phyloP scores from a whole-genome alignment of 2,329 filamentous ascomycete genomes.

The Beauveria pseudobassiana region DNA sequence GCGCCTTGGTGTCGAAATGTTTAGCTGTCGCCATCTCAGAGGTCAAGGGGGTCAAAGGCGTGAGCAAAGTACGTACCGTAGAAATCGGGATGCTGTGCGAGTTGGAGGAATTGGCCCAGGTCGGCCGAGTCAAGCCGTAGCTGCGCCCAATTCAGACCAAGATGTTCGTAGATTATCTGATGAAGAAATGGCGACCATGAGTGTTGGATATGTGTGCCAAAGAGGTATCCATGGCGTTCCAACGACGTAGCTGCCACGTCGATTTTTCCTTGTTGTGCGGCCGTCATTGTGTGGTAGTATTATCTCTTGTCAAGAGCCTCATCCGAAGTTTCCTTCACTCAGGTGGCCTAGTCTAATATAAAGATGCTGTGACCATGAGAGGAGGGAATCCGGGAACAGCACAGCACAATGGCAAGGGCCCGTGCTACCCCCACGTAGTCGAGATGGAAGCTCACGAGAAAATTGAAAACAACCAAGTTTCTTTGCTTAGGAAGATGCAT shows the following conservation, averaged over 20 bases:
- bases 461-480: too few species aligned
- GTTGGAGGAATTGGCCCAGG: slow-evolving; percentile 39
- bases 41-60: too few species aligned
- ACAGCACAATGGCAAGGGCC: background rate
- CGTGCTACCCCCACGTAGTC: too few species aligned
- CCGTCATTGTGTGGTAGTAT: background rate
- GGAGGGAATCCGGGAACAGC: background rate
- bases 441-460: too few species aligned
- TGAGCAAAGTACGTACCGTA: slow-evolving; percentile 40
- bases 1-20: slow-evolving; percentile 38
- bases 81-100: slow-evolving; percentile 51
- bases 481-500: too few species aligned
- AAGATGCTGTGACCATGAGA: background rate
- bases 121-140: slow-evolving; percentile 44
- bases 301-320: background rate
- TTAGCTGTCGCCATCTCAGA: background rate
- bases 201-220: slow-evolving; percentile 48
- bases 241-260: slow-evolving; percentile 21
- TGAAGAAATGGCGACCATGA: slow-evolving; percentile 50
- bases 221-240: slow-evolving; percentile 46
- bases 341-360: background rate
- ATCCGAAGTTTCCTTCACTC: background rate
- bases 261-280: background rate
- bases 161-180: slow-evolving; percentile 42
- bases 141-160: slow-evolving; percentile 45